Evolutionary conservation across 306 rosid species (phyloP).

Genomic region (Ziziphus jujuba): DNA sequence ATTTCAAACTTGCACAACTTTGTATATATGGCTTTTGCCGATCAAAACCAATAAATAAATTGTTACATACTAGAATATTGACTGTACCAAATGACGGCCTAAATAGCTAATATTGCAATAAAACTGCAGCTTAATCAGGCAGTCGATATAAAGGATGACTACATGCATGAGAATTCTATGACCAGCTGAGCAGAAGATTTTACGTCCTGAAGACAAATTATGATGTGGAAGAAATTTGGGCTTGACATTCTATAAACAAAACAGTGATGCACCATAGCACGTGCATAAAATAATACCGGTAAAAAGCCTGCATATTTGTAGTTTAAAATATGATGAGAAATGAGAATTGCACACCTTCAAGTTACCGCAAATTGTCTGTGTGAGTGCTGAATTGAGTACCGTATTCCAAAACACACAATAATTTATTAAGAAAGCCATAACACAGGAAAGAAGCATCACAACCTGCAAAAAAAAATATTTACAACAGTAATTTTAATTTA

Average conservation of each 20-base stretch:
- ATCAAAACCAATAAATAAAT: conserved; percentile 1
- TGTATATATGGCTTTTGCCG: not conserved
- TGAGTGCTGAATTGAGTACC: conserved; percentile 78
- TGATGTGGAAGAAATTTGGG: too few relatives aligned
- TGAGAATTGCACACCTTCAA: conserved; percentile 37
- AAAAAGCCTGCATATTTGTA: not conserved
- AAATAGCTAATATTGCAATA: not conserved
- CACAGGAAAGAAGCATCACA: conserved; percentile 73
- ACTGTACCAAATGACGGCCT: not conserved
- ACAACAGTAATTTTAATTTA: conserved; percentile 23
- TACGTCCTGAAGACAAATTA: too few relatives aligned
- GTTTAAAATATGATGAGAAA: not conserved
- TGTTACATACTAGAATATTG: not conserved
- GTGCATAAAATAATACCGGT: not conserved
- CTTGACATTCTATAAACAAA: too few relatives aligned
- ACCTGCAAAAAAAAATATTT: conserved; percentile 52
- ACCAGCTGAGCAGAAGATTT: too few relatives aligned
- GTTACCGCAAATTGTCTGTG: conserved; percentile 83
- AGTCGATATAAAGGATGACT: not conserved
- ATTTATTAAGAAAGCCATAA: conserved; percentile 70
- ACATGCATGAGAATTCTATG: not conserved
- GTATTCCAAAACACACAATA: conserved; percentile 74
- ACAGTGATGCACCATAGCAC: too few relatives aligned
- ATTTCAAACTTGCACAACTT: not conserved
- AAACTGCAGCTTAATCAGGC: not conserved